Base-by-base conservation (phyloP, 108 stramenopile genomes). In the Fragilaria radians region DNA sequence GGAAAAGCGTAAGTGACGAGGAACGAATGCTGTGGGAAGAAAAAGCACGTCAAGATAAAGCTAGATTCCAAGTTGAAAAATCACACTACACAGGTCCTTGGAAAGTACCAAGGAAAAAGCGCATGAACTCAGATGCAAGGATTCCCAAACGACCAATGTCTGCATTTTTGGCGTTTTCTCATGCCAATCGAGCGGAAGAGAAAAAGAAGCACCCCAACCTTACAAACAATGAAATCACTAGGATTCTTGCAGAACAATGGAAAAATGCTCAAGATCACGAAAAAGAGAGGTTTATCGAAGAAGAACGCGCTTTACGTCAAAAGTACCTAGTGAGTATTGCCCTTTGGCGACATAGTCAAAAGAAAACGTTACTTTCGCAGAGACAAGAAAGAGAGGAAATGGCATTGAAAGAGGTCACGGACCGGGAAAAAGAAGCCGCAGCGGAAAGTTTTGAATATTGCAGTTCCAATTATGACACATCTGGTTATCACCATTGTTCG, bases 11-110 rank as follows among this genome's bases (percentile, higher is more conserved):
- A 11, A 33, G 52, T 0, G 49, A 66, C 0, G 48, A 54, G 47
- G 79, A 80, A 22, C 55, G 57, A 45, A 67, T 58, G 4, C 61
- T 62, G 24, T 80, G 65, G 69, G 74, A 80, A 23, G 67, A 70
- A 14, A 67, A 69, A 63, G 70, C 78, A 21, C 36, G 48, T 0
- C 51, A 51, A 5, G 78, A 79, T 59, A 79, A 79, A 48, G 55
- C 29, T 26, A 34, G 78, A 31, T 79, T 68, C 52, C 62, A 74
- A 17, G 29, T 61, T 3, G 78, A 79, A 56, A 74, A 65, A 36
- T 32, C 56, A 11, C 53, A 32, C 28, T 79, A 79, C 62, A 67
- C 33, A 26, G 69, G 62, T 5, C 68, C 63, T 3, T 67, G 72
- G 29, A 59, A 55, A 27, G 24, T 54, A 1, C 54, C 47, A 9